These are phyloP conservation scores for Claviceps monticola DNA, from an alignment of 2,329 filamentous ascomycete genomes.

Conservation along the genomic window DNA sequence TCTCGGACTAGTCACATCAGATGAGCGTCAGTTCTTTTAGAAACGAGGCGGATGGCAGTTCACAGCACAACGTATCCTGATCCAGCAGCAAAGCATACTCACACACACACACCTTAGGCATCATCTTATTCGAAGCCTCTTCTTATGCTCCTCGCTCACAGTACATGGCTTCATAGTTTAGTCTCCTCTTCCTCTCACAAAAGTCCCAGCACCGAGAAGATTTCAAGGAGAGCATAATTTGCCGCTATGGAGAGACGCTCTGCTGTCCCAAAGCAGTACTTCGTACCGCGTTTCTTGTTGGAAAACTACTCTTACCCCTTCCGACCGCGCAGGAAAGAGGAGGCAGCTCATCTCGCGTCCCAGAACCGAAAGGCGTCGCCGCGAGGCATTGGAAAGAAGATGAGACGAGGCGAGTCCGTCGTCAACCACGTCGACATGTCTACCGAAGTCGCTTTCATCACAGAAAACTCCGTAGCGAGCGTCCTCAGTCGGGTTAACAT, in stretches of 20 bases:
- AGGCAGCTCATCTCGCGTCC: not conserved
- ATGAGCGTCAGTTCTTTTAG: no score
- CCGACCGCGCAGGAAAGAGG: not conserved
- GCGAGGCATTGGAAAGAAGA: not conserved
- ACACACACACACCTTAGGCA: no score
- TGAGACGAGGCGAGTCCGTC: not conserved
- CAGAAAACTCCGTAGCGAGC: not conserved
- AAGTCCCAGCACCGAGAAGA: not conserved
- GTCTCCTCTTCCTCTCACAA: not conserved
- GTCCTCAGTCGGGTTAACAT: not conserved
- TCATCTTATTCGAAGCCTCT: no score
- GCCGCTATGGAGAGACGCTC: not conserved
- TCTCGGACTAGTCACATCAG: no score
- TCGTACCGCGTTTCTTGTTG: not conserved
- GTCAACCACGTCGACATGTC: not conserved
- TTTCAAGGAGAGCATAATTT: no score
- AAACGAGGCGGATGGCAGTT: no score
- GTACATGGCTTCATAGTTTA: not conserved
- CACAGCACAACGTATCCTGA: no score
- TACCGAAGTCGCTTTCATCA: not conserved
- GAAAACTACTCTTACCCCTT: not conserved
- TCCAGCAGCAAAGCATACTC: no score
- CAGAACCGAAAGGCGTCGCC: not conserved
- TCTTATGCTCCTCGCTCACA: not conserved
- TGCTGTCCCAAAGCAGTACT: not conserved